phyloP scores from a whole-genome alignment of 495 filamentous ascomycete genomes.

The Trichoderma asperelloides region DNA sequence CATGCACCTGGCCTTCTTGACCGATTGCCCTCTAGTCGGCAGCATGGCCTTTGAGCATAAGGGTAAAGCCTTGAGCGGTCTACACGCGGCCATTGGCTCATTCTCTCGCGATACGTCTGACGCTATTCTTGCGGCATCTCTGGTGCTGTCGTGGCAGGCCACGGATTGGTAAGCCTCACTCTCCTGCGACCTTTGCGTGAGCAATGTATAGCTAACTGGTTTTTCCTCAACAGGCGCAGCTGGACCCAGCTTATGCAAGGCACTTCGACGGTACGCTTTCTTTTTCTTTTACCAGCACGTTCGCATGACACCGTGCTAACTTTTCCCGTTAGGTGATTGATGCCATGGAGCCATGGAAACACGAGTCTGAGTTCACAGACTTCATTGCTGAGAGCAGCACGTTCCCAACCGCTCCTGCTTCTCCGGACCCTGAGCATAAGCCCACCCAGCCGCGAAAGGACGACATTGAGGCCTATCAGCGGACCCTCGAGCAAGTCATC shows the following conservation, averaged over 20 bases:
- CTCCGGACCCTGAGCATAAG: slow-evolving; percentile 48
- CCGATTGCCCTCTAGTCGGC: slow-evolving; percentile 69
- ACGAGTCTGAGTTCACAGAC: slow-evolving; percentile 75
- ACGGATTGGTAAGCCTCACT: slow-evolving; percentile 77
- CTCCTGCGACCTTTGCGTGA: slow-evolving; percentile 24
- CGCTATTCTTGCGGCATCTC: slow-evolving; percentile 83
- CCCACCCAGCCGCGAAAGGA: slow-evolving; percentile 52
- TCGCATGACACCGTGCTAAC: slow-evolving; percentile 19
- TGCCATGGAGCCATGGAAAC: slow-evolving; percentile 88
- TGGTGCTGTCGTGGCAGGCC: slow-evolving; percentile 91
- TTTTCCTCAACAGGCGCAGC: slow-evolving; percentile 57
- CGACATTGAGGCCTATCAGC: slow-evolving; percentile 57
- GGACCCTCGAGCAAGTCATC: slow-evolving; percentile 59
- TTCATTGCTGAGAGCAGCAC: slow-evolving; percentile 71
- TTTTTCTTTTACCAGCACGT: background rate
- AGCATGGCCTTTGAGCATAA: slow-evolving; percentile 83
- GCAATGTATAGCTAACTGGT: slow-evolving; percentile 19
- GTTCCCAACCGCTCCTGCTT: slow-evolving; percentile 53
- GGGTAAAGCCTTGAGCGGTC: slow-evolving; percentile 71
- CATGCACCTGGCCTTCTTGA: slow-evolving; percentile 80
- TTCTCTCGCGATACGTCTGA: slow-evolving; percentile 87
- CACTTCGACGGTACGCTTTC: slow-evolving; percentile 62
- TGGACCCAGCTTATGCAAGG: slow-evolving; percentile 92
- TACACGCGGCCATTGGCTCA: slow-evolving; percentile 74
- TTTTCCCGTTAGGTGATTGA: slow-evolving; percentile 57